Base-by-base conservation (phyloP, 371 early-diverging fungal species). In the Choanephora cucurbitarum region DNA sequence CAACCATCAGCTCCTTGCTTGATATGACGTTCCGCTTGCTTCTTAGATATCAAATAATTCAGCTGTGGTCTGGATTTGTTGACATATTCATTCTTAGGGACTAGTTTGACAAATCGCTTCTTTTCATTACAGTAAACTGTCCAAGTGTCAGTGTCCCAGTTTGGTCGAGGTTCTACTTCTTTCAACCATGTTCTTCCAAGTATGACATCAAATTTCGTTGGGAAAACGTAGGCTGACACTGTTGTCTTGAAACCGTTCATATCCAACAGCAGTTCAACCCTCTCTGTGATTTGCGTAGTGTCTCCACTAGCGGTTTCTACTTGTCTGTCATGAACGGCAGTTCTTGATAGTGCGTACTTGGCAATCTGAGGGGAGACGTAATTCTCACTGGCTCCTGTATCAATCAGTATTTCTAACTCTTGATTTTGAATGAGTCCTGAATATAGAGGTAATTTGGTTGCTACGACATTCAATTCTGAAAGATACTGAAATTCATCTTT, bases 181-280 rank as follows among this genome's bases (percentile, higher is more conserved):
- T 42, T 19, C 10, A 52, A 42, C 52, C 52, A 52, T 15, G 52
- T 18, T n/a, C 23, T 18, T 2, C 42, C 52, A 22, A 52, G 43
- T 2, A 52, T 52, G 0, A 52, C 0, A 18, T 52, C 43, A 23
- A 52, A 52, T 23, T 52, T 52, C 5, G 52, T 41, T 7, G 18
- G 41, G 14, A 52, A 42, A 13, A 52, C 42, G 41, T 23, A 52
- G 1, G 42, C 52, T 0, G 15, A 2, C 3, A 52, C 15, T 1
- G 17, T 40, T 2, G 13, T 40, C 4, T 40, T 3, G 17, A 40
- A 40, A 4, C 40, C 40, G 10, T 21, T 4, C 5, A 22, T 45
- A 23, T 6, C 45, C 1, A 45, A 6, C 2, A 5, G 10, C 1
- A 21, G 18, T 8, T 22, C 23, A 23, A 23, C 13, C 5, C 5